Evolutionary conservation across 805 yeast genomes (phyloP), one percentile per base, ranked within the genome.

Genomic region (Lipomyces spencermartinsiae): DNA sequence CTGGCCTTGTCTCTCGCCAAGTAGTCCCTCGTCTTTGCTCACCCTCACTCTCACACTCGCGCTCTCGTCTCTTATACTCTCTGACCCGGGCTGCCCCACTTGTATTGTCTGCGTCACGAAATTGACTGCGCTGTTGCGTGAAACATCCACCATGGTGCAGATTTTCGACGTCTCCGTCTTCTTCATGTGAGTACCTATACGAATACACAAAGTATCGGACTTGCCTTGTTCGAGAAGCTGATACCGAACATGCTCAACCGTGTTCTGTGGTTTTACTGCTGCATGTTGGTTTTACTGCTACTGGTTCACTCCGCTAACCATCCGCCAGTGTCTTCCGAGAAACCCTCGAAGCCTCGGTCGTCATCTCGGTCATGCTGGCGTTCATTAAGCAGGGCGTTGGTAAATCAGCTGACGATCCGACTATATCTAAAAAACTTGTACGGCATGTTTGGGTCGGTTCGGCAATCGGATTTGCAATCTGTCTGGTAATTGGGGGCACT

Each of bases 401-500:
- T 56, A 80, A 80, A 8, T 75, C 63, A 22, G 43, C 58, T 29
- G 68, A 69, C 33, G 77, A 75, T 63, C 74, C 75, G 16, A 33
- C 72, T 80, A 80, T 90, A 19, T 88, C 90, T 80, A 87, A 86
- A 73, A 83, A 82, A 65, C 81, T 94, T 70, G 79, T 83, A n/a
- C 81, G 80, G 77, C 98, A 94, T 78, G 94, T 94, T 62, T 94
- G 97, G 97, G 59, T 83, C 3, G 99, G 99, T 66, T 85, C 95
- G 1, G 78, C 81, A 4, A 59, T 82, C 2, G 99, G 98, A 73
- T 83, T 94, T 37, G 72, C 90, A 34, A 79, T 92, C 61, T 94
- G 98, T 89, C 75, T 94, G 61, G 84, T 87, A 64, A 82, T 94
- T 71, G 99, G 99, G 79, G 89, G 91, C 80, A 97, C 93, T 65